These are phyloP conservation scores for Pseudovirgaria hyperparasitica DNA, from an alignment of 2,329 filamentous ascomycete genomes.

Conservation along the genomic window DNA sequence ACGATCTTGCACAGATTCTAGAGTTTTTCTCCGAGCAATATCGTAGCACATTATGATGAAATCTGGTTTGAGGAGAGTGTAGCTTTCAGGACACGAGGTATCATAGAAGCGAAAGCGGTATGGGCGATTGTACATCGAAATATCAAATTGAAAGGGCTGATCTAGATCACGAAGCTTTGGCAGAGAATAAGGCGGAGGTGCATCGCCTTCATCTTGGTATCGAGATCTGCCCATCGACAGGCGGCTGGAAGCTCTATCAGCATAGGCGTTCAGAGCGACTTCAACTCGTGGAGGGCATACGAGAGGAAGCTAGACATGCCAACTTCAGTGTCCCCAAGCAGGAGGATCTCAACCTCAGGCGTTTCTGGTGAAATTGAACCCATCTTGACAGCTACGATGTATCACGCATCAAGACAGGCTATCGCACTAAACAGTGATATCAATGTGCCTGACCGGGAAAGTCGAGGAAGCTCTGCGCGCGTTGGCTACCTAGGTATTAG, in stretches of 20 bases:
- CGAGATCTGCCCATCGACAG: conserved; percentile 16
- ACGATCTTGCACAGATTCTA: conserved; percentile 32
- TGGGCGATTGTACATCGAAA: conserved; percentile 41
- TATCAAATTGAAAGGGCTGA: conserved; percentile 47
- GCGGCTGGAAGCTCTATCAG: conserved; percentile 3
- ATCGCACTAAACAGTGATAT: too few species aligned
- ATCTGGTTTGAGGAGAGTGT: conserved; percentile 39
- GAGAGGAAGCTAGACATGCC: conserved; percentile 52
- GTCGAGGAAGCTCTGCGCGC: too few species aligned
- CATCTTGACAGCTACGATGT: too few species aligned
- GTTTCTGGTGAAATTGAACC: too few species aligned
- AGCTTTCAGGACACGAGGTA: conserved; percentile 43
- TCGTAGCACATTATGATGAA: conserved; percentile 48
- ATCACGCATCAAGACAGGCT: too few species aligned
- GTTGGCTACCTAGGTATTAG: too few species aligned
- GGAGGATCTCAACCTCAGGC: conserved; percentile 37
- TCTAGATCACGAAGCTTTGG: conserved; percentile 39
- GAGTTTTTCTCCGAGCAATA: conserved; percentile 38
- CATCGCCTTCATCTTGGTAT: conserved; percentile 9
- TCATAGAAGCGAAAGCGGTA: conserved; percentile 45
- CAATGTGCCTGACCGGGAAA: too few species aligned
- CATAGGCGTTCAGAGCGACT: conserved; percentile 7
- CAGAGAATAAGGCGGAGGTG: conserved; percentile 22
- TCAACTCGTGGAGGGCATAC: conserved; percentile 31
- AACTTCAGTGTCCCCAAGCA: conserved; percentile 46